phyloP scores from a whole-genome alignment of 2,329 filamentous ascomycete genomes.

The Raffaelea arxii region DNA sequence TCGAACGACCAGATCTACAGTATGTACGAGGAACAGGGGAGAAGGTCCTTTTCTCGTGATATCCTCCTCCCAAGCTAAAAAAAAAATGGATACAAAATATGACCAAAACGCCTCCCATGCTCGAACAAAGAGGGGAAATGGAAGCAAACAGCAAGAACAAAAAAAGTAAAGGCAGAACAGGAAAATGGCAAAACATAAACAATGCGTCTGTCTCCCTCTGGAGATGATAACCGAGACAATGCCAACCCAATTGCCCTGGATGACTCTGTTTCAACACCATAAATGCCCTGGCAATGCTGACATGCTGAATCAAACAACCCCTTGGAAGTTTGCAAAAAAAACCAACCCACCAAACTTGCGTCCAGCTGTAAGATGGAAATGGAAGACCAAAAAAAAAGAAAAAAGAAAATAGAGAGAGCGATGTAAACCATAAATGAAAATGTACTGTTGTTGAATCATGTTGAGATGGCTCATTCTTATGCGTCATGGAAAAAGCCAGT shows the following conservation, averaged over 20 bases:
- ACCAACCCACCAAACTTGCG: neutral
- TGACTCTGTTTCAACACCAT: too few species aligned
- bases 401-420: neutral
- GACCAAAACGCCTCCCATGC: too few species aligned
- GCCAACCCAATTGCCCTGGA: constrained; percentile 2
- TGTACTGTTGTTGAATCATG: neutral
- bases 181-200: neutral
- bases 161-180: neutral
- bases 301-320: too few species aligned
- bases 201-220: too few species aligned
- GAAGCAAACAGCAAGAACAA: neutral
- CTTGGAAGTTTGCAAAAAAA: constrained; percentile 3
- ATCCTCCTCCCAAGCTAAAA: too few species aligned
- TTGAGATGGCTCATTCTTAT: too few species aligned
- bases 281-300: too few species aligned
- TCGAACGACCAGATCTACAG: too few species aligned
- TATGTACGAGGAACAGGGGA: too few species aligned
- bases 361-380: constrained; percentile 1
- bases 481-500: constrained; percentile 41
- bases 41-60: too few species aligned
- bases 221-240: neutral
- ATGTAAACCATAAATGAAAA: neutral
- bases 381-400: neutral
- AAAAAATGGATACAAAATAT: too few species aligned
- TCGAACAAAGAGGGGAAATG: neutral